Base-by-base conservation (phyloP, 441 rosid species). In the Metrosideros polymorpha region DNA sequence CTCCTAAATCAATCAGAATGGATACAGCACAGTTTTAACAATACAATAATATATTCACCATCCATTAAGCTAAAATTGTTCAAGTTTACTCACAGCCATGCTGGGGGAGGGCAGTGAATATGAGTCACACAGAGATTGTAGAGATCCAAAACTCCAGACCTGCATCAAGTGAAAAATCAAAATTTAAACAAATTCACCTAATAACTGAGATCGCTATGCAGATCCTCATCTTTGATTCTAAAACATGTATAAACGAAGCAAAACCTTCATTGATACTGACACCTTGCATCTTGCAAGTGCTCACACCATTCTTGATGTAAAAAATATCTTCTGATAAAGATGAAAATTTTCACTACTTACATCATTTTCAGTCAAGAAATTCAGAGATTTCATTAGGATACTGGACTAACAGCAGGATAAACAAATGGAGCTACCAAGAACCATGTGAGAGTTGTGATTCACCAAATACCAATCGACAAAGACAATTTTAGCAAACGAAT, bases 101-200 rank as follows among this genome's bases (percentile, higher is more conserved):
- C 93, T 25, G 98, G 99, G 59, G 99, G 99, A 84, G 99, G 99
- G 91, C 99, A 98, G 90, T 98, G 99, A 86, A 98, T 94, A 89
- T 96, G 99, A 79, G 96, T 94, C 88, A 96, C 95, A 90, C 91
- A 84, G 85, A 86, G 88, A 89, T 89, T 94, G 86, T 92, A 85
- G 82, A 94, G 87, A 91, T 98, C 95, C 86, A 98, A 47, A 90
- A 98, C 94, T 86, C 99, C 99, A 1, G 99, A 98, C 99, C 99
- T 96, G 91, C 90, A 89, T 50, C 83, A 79, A 53, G 85, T 32
- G 86, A 83, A 52, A 85, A 76, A 63, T 32, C 75, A 83, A 82
- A 85, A 35, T 71, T 82, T 53, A 82, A 50, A 52, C 15, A 77
- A 57, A 39, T 57, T n/a, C 27, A 27, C 17, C 63, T 27, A 12